phyloP scores from a whole-genome alignment of 2,329 filamentous ascomycete species.

The Exophiala mesophila region DNA sequence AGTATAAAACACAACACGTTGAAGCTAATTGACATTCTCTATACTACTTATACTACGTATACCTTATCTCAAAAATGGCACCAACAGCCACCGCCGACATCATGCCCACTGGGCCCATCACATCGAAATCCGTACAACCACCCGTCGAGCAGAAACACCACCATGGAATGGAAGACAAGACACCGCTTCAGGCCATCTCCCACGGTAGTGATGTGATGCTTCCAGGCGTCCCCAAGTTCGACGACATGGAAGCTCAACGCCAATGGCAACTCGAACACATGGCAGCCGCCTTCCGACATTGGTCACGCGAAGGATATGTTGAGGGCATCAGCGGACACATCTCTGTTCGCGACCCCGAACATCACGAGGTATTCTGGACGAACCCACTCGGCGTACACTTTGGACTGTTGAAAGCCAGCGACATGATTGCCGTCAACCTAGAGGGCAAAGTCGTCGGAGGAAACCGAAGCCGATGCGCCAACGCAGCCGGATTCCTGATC shows the following conservation, averaged over 20 bases:
- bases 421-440: constrained; percentile 64
- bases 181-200: constrained; percentile 26
- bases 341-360: constrained; percentile 61
- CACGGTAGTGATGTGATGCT: constrained; percentile 26
- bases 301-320: constrained; percentile 59
- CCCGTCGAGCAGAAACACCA: constrained; percentile 20
- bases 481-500: constrained; percentile 66
- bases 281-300: constrained; percentile 64
- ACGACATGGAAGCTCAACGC: constrained; percentile 52
- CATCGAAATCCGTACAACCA: constrained; percentile 14
- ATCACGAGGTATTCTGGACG: constrained; percentile 62
- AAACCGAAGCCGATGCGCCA: constrained; percentile 55
- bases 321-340: constrained; percentile 69
- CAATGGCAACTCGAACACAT: constrained; percentile 63
- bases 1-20: too few relatives aligned
- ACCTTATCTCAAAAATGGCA: constrained; percentile 23
- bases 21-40: too few relatives aligned
- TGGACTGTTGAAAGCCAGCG: constrained; percentile 57
- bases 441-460: constrained; percentile 61
- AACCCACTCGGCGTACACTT: constrained; percentile 63
- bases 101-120: constrained; percentile 10
- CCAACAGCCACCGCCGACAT: constrained; percentile 22
- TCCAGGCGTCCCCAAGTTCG: constrained; percentile 49
- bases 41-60: too few relatives aligned
- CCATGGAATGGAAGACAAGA: constrained; percentile 27